Base-by-base conservation (phyloP, 2,329 filamentous ascomycete species). In the Lachnellula subtilissima region DNA sequence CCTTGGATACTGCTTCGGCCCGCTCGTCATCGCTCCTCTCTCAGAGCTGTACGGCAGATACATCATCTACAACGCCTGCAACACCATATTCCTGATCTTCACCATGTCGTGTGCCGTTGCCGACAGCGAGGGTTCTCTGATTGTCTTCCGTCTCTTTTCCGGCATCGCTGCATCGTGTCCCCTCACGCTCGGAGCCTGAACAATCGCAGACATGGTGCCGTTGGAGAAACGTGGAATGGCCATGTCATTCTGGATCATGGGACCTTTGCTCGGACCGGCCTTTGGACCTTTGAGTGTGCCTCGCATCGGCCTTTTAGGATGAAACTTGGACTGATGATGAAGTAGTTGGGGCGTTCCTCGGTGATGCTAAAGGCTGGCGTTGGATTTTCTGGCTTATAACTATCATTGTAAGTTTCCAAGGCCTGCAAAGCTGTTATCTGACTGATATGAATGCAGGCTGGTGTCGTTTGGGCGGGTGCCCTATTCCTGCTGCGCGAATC, bases 1-100 rank as follows among this genome's bases (percentile, higher is more conserved):
- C 7, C 70, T 85, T 9, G 83, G 82, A 0, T 73, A 87, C 0
- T 81, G 73, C 4, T 74, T 85, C 17, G 84, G 83, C 0, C 84
- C 84, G 7, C 71, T 85, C 59, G 79, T 88, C 2, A 88, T 84
- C 83, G 86, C 85, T 2, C 84, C 85, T 0, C 68, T 88, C 22
- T 76, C 79, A 36, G 85, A 88, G 65, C 67, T 87, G 14, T 82
- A 79, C 50, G 85, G 81, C 6, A 76, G 81, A 2, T 78, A 85
- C 61, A 65, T 78, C 25, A 73, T 86, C 17, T 84, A 86, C 65
- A 75, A 80, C 66, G 61, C 66, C 74, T 53, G 83, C 80, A n/a
- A 84, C 83, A 62, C 69, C 76, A 56, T 74, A 14, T 74, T 87
- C 54, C 80, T 80, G 1, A 78, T 77, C 2, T 88, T 88, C 67